A percentile compares a stretch with the other conserved stretches of the same genome.
Conservation (phyloP, 2,329 filamentous ascomycete species). For the Xylaria arbuscula region DNA sequence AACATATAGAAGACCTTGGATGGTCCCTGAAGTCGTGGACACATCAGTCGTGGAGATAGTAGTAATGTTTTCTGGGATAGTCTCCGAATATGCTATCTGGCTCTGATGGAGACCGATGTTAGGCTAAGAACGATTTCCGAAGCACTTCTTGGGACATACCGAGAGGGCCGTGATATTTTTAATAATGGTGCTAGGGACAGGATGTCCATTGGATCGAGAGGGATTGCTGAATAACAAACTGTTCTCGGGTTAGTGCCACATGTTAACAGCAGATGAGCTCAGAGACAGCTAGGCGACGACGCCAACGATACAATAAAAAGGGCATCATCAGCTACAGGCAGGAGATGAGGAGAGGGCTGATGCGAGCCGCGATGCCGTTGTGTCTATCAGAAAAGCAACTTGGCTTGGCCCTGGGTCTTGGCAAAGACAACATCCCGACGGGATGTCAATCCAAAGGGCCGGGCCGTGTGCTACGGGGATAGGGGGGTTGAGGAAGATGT, state of each 20-base stretch:
- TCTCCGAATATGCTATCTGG: conserved; percentile 64
- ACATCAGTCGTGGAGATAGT: conserved; percentile 79
- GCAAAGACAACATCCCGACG: conserved; percentile 25
- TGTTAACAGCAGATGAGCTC: neutral
- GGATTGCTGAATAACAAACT: conserved; percentile 72
- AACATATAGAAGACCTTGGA: conserved; percentile 86
- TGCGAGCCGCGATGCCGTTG: conserved; percentile 10
- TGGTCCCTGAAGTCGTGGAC: conserved; percentile 66
- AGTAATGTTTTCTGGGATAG: conserved; percentile 70
- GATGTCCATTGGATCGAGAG: conserved; percentile 62
- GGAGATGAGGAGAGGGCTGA: conserved; percentile 3
- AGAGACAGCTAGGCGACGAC: neutral
- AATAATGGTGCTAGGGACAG: conserved; percentile 64
- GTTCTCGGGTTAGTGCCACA: conserved; percentile 36
- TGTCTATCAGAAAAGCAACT: neutral
- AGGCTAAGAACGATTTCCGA: conserved; percentile 37
- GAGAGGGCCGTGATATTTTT: conserved; percentile 67
- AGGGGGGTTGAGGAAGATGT: neutral
- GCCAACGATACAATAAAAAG: neutral
- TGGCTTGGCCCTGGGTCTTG: conserved; percentile 26
- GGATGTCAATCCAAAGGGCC: conserved; percentile 12
- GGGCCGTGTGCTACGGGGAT: conserved; percentile 15
- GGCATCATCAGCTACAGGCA: neutral
- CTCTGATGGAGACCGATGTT: conserved; percentile 45
- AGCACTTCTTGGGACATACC: conserved; percentile 54